Percentiles rank a stretch among this genome's conserved stretches.
These are phyloP conservation scores for Penicillium decumbens DNA, from an alignment of 2,329 filamentous ascomycete genomes.

Conservation along the genomic window DNA sequence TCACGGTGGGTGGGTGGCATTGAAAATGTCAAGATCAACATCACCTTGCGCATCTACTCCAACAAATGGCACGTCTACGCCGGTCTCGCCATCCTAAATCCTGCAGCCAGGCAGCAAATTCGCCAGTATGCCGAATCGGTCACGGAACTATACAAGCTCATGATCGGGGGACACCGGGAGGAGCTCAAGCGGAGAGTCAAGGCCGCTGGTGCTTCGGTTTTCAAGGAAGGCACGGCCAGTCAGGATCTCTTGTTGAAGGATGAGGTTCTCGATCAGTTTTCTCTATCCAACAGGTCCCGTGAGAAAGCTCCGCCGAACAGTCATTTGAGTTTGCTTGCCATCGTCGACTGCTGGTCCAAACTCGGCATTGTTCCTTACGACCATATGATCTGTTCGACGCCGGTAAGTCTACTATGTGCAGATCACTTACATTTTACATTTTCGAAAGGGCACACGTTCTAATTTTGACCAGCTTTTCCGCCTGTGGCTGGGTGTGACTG, in stretches of 20 bases:
- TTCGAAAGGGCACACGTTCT: background rate
- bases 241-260: slow-evolving; percentile 69
- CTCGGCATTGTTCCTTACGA: slow-evolving; percentile 93
- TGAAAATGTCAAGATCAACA: slow-evolving; percentile 98
- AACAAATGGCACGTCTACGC: slow-evolving; percentile 99
- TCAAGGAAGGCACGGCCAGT: slow-evolving; percentile 50
- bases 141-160: slow-evolving; percentile 92
- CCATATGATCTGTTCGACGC: slow-evolving; percentile 99
- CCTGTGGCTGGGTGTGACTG: slow-evolving; percentile 93
- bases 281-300: slow-evolving; percentile 65
- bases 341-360: slow-evolving; percentile 98
- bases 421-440: background rate
- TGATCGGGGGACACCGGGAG: slow-evolving; percentile 76
- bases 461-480: slow-evolving; percentile 64
- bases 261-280: slow-evolving; percentile 82
- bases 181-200: slow-evolving; percentile 73
- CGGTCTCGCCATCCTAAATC: slow-evolving; percentile 93
- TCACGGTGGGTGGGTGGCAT: slow-evolving; percentile 95
- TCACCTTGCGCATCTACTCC: slow-evolving; percentile 92
- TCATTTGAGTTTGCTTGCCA: slow-evolving; percentile 86
- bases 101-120: slow-evolving; percentile 86
- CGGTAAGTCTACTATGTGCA: slow-evolving; percentile 48
- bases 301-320: slow-evolving; percentile 73
- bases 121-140: slow-evolving; percentile 88
- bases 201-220: slow-evolving; percentile 70